phyloP scores from a whole-genome alignment of 2,329 filamentous ascomycete species.

The Neonectria punicea region DNA sequence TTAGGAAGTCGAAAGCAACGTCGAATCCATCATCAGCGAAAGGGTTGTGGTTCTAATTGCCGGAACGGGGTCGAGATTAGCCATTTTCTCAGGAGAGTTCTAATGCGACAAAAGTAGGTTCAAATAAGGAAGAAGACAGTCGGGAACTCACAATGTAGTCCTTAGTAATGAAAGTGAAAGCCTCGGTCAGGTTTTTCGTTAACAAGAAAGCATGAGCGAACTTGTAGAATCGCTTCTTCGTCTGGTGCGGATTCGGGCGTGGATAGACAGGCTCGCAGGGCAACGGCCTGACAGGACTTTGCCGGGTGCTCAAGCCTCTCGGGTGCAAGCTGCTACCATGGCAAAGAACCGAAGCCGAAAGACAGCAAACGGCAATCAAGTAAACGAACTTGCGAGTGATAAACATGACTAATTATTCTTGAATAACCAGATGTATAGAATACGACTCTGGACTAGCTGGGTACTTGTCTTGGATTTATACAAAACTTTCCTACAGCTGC shows the following conservation, averaged over 20 bases:
- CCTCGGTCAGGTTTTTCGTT: not conserved
- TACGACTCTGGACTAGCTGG: not conserved
- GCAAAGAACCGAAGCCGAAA: not conserved
- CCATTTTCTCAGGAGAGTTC: not conserved
- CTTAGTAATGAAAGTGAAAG: not conserved
- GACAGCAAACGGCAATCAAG: not conserved
- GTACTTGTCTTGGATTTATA: not conserved
- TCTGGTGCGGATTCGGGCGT: not conserved
- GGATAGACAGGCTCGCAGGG: not conserved
- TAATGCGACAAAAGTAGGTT: not conserved
- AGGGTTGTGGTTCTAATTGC: constrained; percentile 6
- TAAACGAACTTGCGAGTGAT: not conserved
- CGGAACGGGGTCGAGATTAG: not conserved
- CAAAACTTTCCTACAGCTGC: not conserved
- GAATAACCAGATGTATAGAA: not conserved
- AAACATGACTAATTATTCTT: not conserved
- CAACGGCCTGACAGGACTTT: not conserved
- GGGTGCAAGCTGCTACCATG: not conserved
- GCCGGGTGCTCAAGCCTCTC: not conserved
- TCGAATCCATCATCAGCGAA: constrained; percentile 1
- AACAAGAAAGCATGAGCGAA: constrained; percentile 6
- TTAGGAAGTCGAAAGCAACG: not conserved
- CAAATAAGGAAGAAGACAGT: not conserved
- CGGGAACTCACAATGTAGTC: not conserved
- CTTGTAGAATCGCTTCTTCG: not conserved